phyloP scores from a whole-genome alignment of 2,329 filamentous ascomycete species.

The Penicillium sp. region DNA sequence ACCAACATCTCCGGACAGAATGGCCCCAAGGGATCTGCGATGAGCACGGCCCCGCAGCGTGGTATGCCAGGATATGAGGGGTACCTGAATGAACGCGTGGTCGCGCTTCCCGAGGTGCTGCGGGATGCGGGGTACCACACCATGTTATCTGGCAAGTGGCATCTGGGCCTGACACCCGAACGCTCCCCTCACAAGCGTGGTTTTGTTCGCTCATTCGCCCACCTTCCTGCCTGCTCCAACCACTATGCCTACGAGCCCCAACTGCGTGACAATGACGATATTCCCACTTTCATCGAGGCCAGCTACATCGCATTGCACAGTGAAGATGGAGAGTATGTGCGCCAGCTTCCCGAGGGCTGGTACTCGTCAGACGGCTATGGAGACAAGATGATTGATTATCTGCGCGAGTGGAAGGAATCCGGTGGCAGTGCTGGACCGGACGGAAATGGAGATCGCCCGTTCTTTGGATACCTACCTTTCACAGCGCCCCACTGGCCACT shows the following conservation, averaged over 20 bases:
- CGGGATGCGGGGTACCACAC: constrained; percentile 37
- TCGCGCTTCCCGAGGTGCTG: constrained; percentile 36
- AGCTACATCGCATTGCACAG: constrained; percentile 47
- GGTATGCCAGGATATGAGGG: constrained; percentile 48
- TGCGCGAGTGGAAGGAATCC: constrained; percentile 50
- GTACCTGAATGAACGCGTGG: constrained; percentile 36
- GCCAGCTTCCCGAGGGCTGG: constrained; percentile 52
- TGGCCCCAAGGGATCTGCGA: constrained; percentile 52
- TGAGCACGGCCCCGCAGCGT: constrained; percentile 55
- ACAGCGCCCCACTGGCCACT: constrained; percentile 57
- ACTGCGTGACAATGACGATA: constrained; percentile 41
- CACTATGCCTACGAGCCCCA: constrained; percentile 57
- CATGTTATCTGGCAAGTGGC: constrained; percentile 41
- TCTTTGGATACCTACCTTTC: constrained; percentile 52
- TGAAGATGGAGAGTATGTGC: constrained; percentile 46
- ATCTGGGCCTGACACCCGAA: constrained; percentile 48
- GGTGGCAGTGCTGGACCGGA: constrained; percentile 19
- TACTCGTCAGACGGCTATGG: constrained; percentile 58
- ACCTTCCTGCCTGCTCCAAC: constrained; percentile 62
- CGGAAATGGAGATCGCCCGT: constrained; percentile 38
- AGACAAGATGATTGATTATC: constrained; percentile 54
- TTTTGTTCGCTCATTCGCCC: constrained; percentile 61
- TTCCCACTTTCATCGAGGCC: constrained; percentile 43
- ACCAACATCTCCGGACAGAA: constrained; percentile 56
- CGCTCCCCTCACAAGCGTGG: constrained; percentile 57